These are phyloP conservation scores for Sphenostylis stenocarpa DNA, from an alignment of 306 rosid species.

Conservation along the genomic window DNA sequence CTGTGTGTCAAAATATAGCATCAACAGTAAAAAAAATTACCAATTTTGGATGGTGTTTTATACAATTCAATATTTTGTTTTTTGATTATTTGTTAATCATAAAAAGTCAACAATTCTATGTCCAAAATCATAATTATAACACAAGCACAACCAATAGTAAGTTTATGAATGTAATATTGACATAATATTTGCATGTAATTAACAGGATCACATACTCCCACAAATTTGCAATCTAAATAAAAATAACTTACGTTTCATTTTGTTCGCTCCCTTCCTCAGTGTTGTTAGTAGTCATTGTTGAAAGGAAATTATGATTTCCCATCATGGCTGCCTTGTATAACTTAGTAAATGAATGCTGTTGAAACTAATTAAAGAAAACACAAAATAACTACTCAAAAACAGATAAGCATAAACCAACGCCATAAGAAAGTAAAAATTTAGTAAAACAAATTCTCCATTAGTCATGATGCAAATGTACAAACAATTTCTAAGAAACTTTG, in stretches of 20 bases:
- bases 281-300: constrained; percentile 36
- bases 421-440: neutral
- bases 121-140: neutral
- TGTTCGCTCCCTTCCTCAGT: constrained; percentile 35
- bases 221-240: constrained; percentile 20
- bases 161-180: neutral
- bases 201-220: neutral
- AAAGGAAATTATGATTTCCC: constrained; percentile 29
- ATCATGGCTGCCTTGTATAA: constrained; percentile 37
- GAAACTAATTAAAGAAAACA: constrained; percentile 14
- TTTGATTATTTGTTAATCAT: neutral
- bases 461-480: neutral
- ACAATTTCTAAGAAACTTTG: neutral
- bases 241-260: constrained; percentile 42
- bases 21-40: neutral
- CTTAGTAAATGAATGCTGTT: constrained; percentile 11
- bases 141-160: neutral
- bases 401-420: constrained; percentile 2
- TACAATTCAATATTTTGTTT: neutral
- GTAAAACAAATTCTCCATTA: constrained; percentile 7
- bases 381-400: neutral
- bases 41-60: neutral
- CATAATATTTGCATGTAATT: neutral
- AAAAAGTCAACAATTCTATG: neutral
- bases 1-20: neutral